Percentiles rank a stretch among this genome's conserved stretches.
Conservation (phyloP, 495 filamentous ascomycete genomes). For the Aspergillus wentii region DNA sequence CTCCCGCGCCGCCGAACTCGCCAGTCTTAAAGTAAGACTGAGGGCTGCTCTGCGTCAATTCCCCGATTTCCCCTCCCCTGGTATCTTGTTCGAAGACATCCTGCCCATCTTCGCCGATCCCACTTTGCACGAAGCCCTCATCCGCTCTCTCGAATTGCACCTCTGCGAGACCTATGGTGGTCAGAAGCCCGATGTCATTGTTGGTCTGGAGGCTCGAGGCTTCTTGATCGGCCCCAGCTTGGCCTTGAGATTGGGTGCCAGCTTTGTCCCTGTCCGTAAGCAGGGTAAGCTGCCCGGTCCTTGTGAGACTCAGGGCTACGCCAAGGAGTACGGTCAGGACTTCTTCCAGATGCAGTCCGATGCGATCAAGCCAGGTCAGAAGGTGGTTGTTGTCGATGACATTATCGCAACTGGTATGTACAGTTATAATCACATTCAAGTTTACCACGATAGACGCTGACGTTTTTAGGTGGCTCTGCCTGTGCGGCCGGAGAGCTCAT, state of each 20-base stretch:
- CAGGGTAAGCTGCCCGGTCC: slow-evolving; percentile 92
- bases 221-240: slow-evolving; percentile 93
- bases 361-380: slow-evolving; percentile 79
- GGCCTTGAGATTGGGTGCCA: slow-evolving; percentile 77
- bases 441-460: background rate
- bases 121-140: slow-evolving; percentile 66
- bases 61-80: slow-evolving; percentile 89
- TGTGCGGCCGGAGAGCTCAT: slow-evolving; percentile 83
- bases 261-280: slow-evolving; percentile 94
- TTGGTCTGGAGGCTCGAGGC: slow-evolving; percentile 89
- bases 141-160: slow-evolving; percentile 85
- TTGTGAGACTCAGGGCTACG: slow-evolving; percentile 72
- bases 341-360: slow-evolving; percentile 93
- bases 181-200: slow-evolving; percentile 78
- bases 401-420: slow-evolving; percentile 93
- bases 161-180: slow-evolving; percentile 48
- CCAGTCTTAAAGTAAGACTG: slow-evolving; percentile 84
- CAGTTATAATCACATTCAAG: background rate
- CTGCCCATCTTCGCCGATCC: slow-evolving; percentile 88
- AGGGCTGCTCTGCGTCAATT: slow-evolving; percentile 63
- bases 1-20: slow-evolving; percentile 81
- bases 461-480: slow-evolving; percentile 74
- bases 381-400: slow-evolving; percentile 90
- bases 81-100: slow-evolving; percentile 98
- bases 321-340: slow-evolving; percentile 97